Base-by-base conservation (phyloP, 1,284 basidiomycete genomes). In the Chondrostereum purpureum region DNA sequence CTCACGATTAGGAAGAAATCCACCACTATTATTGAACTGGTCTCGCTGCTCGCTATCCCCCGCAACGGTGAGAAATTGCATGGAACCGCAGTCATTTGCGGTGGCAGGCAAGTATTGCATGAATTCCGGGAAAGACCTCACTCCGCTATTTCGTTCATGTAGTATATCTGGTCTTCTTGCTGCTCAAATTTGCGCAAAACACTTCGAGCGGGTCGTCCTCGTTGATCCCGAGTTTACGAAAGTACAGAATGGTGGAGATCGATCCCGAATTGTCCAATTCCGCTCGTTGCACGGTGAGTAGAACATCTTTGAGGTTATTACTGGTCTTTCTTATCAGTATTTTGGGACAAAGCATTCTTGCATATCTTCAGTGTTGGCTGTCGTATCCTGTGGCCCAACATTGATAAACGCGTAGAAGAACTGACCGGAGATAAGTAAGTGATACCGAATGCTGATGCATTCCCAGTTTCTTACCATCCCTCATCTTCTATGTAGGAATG, bases 161-260 rank as follows among this genome's bases (percentile, higher is more conserved):
- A 48, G 46, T 14, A 48, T 48, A 17, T 22, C 46, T 36, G 46
- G 46, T 10, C 16, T 48, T 18, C 21, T 48, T 5, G 33, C 43
- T n/a, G 46, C 46, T 18, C 46, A 35, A 8, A 23, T 48, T n/a
- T 48, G 46, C 36, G 46, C 46, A 6, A 35, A 48, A 33, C 46
- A 48, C 19, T 48, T 48, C 14, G 33, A 44, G 2, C 12, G 21
- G 8, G 46, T 48, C 3, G 14, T 44, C 16, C n/a, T 45, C 16
- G 23, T 48, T n/a, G 36, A 48, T 17, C 46, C 46, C 16, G 46
- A 44, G 34, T 36, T 44, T 14, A 21, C 37, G 1, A 48, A 39
- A n/a, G 45, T 16, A 17, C 36, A 14, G 10, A 19, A 37, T 10
- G 36, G 36, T 10, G 36, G 36, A 13, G 31, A 18, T 3, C 44